Evolutionary conservation across 1,284 basidiomycete genomes (phyloP).

Genomic region (Cutaneotrichosporon arboriforme): DNA sequence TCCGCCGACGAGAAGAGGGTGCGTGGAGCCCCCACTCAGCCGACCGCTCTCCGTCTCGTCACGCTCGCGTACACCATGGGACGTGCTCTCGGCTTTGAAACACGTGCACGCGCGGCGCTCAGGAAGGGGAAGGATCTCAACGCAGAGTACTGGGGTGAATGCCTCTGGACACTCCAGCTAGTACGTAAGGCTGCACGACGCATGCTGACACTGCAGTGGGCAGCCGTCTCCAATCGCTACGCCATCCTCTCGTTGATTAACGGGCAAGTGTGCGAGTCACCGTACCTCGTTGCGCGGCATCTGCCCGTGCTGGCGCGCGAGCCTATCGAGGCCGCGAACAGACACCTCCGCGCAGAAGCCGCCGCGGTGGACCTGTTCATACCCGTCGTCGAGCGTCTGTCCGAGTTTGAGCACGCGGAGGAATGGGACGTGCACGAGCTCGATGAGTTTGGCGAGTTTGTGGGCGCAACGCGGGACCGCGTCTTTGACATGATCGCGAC

Average conservation of each 20-base stretch:
- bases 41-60: slow-evolving; percentile 21
- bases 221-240: slow-evolving; percentile 16
- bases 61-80: slow-evolving; percentile 28
- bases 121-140: slow-evolving; percentile 6
- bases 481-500: neutral
- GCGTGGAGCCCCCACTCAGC: slow-evolving; percentile 5
- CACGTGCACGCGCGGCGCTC: slow-evolving; percentile 3
- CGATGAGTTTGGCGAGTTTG: neutral
- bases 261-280: slow-evolving; percentile 1
- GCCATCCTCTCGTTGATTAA: slow-evolving; percentile 8
- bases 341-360: slow-evolving; percentile 6
- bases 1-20: neutral
- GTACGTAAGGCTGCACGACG: neutral
- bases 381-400: slow-evolving; percentile 3
- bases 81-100: slow-evolving; percentile 20
- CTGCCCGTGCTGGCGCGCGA: slow-evolving; percentile 11
- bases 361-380: slow-evolving; percentile 6
- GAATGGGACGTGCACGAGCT: neutral
- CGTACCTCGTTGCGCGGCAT: slow-evolving; percentile 4
- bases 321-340: slow-evolving; percentile 8
- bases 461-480: neutral
- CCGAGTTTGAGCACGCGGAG: slow-evolving; percentile 5
- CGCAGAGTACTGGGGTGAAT: slow-evolving; percentile 8
- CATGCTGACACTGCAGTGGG: slow-evolving; percentile 7
- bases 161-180: slow-evolving; percentile 12